Conservation (phyloP, 139 green algal species). For the Chlorella vulgaris region DNA sequence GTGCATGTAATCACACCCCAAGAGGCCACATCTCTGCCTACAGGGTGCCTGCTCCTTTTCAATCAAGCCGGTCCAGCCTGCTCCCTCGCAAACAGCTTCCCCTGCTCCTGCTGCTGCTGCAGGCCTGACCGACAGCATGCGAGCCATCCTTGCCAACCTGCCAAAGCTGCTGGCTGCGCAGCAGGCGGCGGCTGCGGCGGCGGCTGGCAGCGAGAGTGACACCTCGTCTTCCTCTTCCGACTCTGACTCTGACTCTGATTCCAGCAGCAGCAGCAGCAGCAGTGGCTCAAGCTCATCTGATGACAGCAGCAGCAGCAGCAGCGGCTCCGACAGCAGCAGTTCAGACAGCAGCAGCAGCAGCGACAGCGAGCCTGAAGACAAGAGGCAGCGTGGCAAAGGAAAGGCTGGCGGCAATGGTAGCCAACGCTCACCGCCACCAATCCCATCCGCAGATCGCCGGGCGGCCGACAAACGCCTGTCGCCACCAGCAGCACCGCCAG, state of each 20-base stretch:
- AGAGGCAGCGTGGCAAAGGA: background rate
- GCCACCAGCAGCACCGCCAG: background rate
- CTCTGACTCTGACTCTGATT: conserved; percentile 9
- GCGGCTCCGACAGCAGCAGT: background rate
- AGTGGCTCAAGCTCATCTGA: background rate
- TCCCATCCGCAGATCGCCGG: no score
- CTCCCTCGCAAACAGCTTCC: no score
- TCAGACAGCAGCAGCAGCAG: conserved; percentile 37
- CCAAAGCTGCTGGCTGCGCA: conserved; percentile 46
- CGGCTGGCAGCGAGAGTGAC: background rate
- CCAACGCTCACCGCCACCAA: no score
- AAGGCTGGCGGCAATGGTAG: background rate
- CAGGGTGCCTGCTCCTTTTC: no score
- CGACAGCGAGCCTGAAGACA: conserved; percentile 18
- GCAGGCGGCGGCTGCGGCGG: conserved; percentile 38
- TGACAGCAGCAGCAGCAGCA: conserved; percentile 29
- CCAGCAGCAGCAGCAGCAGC: background rate
- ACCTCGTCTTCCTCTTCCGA: conserved; percentile 27
- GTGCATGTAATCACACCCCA: no score
- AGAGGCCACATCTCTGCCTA: no score
- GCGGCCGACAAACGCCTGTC: background rate
- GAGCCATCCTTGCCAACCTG: conserved; percentile 77
- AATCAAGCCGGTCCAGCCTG: no score
- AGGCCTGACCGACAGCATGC: conserved; percentile 93
- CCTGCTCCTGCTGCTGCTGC: background rate